phyloP scores from a whole-genome alignment of 139 green algal species.

The Auxenochlorella protothecoides region DNA sequence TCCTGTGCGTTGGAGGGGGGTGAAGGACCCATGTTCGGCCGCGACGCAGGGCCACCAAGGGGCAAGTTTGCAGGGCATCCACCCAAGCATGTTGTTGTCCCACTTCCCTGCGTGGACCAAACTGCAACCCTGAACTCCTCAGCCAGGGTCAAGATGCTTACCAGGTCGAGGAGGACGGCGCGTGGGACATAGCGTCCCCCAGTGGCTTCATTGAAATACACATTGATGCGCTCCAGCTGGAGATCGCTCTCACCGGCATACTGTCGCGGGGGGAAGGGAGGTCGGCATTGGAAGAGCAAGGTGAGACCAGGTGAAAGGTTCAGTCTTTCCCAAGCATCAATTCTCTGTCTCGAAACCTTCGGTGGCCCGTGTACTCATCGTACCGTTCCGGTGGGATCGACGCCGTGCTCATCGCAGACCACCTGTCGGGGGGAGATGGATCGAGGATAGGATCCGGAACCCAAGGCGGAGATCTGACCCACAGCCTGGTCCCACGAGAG shows the following conservation, averaged over 20 bases:
- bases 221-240: constrained; percentile 98
- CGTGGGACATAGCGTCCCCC: constrained; percentile 95
- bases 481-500: not conserved
- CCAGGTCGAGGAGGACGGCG: constrained; percentile 94
- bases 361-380: not conserved
- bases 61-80: not conserved
- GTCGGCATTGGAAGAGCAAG: no score
- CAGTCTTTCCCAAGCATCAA: no score
- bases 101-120: no score
- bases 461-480: not conserved
- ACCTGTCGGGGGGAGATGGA: constrained; percentile 33
- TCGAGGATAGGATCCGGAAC: not conserved
- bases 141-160: constrained; percentile 1
- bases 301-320: no score
- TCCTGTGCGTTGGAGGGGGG: constrained; percentile 36
- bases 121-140: no score
- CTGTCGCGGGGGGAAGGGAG: not conserved
- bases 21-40: not conserved
- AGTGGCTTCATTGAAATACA: constrained; percentile 99
- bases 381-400: constrained; percentile 89
- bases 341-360: no score
- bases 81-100: no score
- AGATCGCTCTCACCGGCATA: constrained; percentile 86
- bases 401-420: constrained; percentile 75
- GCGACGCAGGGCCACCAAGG: not conserved